phyloP scores from a whole-genome alignment of 139 green algal species.

The Chlamydomonas urium region DNA sequence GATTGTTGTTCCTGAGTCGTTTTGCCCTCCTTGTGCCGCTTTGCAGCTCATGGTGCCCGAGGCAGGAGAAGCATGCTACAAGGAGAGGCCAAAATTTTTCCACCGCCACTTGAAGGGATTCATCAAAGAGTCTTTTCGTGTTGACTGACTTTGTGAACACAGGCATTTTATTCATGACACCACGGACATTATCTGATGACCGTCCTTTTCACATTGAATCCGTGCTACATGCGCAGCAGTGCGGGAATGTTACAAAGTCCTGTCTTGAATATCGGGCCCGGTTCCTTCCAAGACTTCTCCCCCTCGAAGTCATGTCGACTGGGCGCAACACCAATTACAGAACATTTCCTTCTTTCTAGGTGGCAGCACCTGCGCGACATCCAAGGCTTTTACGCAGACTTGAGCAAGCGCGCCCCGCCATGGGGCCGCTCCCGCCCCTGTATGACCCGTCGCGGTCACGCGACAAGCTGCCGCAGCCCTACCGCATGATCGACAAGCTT shows the following conservation, averaged over 20 bases:
- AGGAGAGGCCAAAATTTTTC: constrained; percentile 26
- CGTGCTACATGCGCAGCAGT: too few species aligned
- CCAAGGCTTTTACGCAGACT: neutral
- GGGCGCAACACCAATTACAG: too few species aligned
- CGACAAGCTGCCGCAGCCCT: constrained; percentile 45
- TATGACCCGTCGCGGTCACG: constrained; percentile 34
- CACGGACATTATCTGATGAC: too few species aligned
- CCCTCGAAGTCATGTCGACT: too few species aligned
- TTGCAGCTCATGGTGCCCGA: constrained; percentile 23
- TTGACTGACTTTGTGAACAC: too few species aligned
- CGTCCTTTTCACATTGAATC: too few species aligned
- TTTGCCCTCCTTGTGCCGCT: neutral
- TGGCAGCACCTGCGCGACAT: neutral
- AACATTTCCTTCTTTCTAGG: neutral
- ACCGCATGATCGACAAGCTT: constrained; percentile 46
- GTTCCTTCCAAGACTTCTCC: too few species aligned
- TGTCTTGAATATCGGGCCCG: too few species aligned
- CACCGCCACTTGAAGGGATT: constrained; percentile 13
- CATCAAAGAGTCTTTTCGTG: too few species aligned
- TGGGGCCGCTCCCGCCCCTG: constrained; percentile 21
- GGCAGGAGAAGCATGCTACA: constrained; percentile 34
- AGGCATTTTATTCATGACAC: too few species aligned
- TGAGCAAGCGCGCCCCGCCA: neutral
- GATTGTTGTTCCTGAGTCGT: neutral
- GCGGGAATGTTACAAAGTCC: too few species aligned